Evolutionary conservation across 495 filamentous ascomycete genomes (phyloP).

Genomic region (Saxophila tyrrhenica): DNA sequence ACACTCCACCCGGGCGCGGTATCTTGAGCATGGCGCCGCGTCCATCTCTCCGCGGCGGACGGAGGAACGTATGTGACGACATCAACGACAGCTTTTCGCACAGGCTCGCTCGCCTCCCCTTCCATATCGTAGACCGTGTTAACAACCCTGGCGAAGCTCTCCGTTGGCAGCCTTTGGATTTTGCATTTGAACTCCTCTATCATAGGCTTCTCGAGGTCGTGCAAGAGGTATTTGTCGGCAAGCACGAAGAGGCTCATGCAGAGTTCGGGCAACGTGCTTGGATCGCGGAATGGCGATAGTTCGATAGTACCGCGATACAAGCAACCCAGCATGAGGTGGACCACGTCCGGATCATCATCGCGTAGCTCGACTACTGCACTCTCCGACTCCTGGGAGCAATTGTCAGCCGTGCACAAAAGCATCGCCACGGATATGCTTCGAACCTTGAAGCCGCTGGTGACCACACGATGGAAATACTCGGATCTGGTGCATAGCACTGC

Average conservation of each 20-base stretch:
- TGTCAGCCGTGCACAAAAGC: neutral
- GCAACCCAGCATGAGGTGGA: neutral
- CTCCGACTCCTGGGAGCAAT: neutral
- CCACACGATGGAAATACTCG: neutral
- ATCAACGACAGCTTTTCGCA: neutral
- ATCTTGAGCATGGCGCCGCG: too few relatives aligned
- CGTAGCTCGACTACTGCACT: neutral
- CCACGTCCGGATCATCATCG: neutral
- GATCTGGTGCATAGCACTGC: neutral
- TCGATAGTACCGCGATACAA: neutral
- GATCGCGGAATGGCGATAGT: too few relatives aligned
- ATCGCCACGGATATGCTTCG: too few relatives aligned
- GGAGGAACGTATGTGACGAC: neutral
- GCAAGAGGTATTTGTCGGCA: neutral
- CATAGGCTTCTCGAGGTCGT: neutral
- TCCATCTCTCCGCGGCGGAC: too few relatives aligned
- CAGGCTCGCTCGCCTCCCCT: neutral
- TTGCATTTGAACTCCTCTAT: too few relatives aligned
- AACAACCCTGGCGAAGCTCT: too few relatives aligned
- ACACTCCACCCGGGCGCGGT: too few relatives aligned
- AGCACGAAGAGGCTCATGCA: neutral
- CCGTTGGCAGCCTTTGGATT: too few relatives aligned
- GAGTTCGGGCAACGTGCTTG: too few relatives aligned
- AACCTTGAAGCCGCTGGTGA: neutral
- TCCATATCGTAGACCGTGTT: neutral